Percentiles rank a stretch among this genome's conserved stretches.
phyloP scores from a whole-genome alignment of 371 early-diverging fungal species.

The Mucor saturninus region DNA sequence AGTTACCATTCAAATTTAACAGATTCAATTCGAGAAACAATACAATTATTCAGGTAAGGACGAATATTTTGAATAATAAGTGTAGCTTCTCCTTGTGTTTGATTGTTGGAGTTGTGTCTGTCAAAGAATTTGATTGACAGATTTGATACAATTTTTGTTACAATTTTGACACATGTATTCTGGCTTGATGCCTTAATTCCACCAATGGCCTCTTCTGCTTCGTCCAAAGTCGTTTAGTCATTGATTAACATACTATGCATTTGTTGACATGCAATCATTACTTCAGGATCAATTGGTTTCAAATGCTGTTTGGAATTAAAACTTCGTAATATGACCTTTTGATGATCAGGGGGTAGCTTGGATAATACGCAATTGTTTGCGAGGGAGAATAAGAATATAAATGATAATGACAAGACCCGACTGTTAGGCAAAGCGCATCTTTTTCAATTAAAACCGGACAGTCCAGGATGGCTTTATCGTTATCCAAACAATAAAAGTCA shows the following conservation, averaged over 20 bases:
- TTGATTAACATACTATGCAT: conserved; percentile 1
- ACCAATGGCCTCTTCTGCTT: conserved; percentile 15
- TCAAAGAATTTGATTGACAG: conserved; percentile 4
- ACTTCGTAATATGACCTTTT: conserved; percentile 6
- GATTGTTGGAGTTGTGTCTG: conserved; percentile 1
- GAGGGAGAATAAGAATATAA: conserved; percentile 8
- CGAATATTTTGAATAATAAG: conserved; percentile 16
- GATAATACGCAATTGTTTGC: conserved; percentile 8
- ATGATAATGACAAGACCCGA: conserved; percentile 12
- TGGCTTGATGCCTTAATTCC: conserved; percentile 4
- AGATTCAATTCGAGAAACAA: background rate
- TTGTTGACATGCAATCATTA: conserved; percentile 15
- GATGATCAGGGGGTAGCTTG: conserved; percentile 8
- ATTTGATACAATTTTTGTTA: conserved; percentile 9
- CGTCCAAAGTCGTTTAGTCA: background rate
- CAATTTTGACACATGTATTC: conserved; percentile 6
- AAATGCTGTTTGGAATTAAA: conserved; percentile 8
- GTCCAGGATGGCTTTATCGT: too few relatives aligned
- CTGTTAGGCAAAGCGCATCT: conserved; percentile 12
- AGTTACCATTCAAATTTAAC: conserved; percentile 18
- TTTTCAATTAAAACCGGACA: too few relatives aligned
- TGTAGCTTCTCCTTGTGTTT: conserved; percentile 14
- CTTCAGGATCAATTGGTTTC: conserved; percentile 10
- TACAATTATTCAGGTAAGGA: conserved; percentile 7
- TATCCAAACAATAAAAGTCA: too few relatives aligned